phyloP scores from a whole-genome alignment of 768 basidiomycete species.

The Tricholoma bakamatsutake region DNA sequence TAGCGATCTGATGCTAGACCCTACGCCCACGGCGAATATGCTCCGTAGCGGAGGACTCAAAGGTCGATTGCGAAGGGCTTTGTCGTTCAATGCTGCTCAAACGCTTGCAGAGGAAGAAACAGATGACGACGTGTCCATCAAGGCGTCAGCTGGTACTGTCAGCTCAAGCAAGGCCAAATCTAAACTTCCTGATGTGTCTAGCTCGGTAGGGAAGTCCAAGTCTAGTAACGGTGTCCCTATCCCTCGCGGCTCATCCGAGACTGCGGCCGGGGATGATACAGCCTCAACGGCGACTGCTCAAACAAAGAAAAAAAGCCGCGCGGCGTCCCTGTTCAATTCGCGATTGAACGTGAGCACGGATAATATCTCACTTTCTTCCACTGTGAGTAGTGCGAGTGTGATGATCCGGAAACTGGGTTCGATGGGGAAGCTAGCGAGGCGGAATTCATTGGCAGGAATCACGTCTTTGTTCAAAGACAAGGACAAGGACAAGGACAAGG shows the following conservation, averaged over 20 bases:
- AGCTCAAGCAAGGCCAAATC: slow-evolving; percentile 27
- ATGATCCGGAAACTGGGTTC: slow-evolving; percentile 95
- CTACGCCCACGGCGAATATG: slow-evolving; percentile 30
- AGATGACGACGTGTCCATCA: slow-evolving; percentile 33
- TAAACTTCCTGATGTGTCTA: slow-evolving; percentile 24
- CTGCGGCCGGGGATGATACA: slow-evolving; percentile 31
- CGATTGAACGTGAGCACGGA: slow-evolving; percentile 85
- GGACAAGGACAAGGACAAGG: slow-evolving; percentile 44
- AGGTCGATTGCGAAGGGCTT: slow-evolving; percentile 66
- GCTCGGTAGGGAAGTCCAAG: slow-evolving; percentile 21
- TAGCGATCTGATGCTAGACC: slow-evolving; percentile 56
- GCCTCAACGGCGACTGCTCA: slow-evolving; percentile 39
- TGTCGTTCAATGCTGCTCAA: slow-evolving; percentile 56
- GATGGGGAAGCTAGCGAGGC: slow-evolving; percentile 81
- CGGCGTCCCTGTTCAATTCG: slow-evolving; percentile 79
- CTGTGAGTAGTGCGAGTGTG: slow-evolving; percentile 90
- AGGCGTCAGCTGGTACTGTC: slow-evolving; percentile 28
- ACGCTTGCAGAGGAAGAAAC: slow-evolving; percentile 56
- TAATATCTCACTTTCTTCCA: slow-evolving; percentile 92
- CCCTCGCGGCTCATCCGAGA: slow-evolving; percentile 22
- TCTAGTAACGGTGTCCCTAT: slow-evolving; percentile 15
- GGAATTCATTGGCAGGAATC: slow-evolving; percentile 87
- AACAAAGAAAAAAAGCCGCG: slow-evolving; percentile 67
- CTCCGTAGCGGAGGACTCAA: slow-evolving; percentile 68
- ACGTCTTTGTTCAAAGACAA: slow-evolving; percentile 93